Base-by-base conservation (phyloP, 108 stramenopile genomes). In the Mediolabrus comicus region DNA sequence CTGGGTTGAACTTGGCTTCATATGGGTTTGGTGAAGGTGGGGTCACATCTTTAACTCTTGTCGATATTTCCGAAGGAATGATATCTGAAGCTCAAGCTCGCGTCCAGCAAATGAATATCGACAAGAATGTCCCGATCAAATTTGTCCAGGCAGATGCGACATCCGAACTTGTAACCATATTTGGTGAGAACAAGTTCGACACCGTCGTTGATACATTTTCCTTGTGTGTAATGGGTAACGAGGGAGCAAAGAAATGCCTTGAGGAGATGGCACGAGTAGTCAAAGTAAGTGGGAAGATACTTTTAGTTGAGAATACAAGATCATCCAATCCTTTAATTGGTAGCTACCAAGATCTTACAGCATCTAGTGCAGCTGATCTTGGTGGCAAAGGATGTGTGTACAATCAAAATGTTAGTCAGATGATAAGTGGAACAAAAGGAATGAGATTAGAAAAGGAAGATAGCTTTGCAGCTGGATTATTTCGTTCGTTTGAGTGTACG, bases 371-470 rank as follows among this genome's bases (percentile, higher is more conserved):
- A 2, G 89, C 91, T 16, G 65, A 73, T n/a, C 41, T 80, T 10
- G 94, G 94, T 36, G 94, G 94, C 8, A 92, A 91, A 65, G 94
- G 94, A 14, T 95, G 94, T 62, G 59, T 92, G 34, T 92, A 92
- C 84, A 92, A 95, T 74, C 91, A 92, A 77, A 70, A 95, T 73
- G 94, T 95, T 0, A 58, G 60, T 19, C 62, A 73, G 27, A 79
- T 94, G 81, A 87, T 91, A 64, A 33, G 64, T 52, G 28, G 70
- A 46, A 87, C 80, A 1, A 51, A 59, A 5, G 75, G 74, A 31
- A 34, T 89, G 64, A 26, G 65, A 29, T 85, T 91, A 56, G 36
- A 80, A 8, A 41, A 61, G 24, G 68, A 84, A 27, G 79, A 81
- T 64, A 52, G 46, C 9, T 91, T 79, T 71, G 81, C 86, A 14